Conservation (phyloP, 2,329 filamentous ascomycete genomes). For the Aureobasidium sp. region DNA sequence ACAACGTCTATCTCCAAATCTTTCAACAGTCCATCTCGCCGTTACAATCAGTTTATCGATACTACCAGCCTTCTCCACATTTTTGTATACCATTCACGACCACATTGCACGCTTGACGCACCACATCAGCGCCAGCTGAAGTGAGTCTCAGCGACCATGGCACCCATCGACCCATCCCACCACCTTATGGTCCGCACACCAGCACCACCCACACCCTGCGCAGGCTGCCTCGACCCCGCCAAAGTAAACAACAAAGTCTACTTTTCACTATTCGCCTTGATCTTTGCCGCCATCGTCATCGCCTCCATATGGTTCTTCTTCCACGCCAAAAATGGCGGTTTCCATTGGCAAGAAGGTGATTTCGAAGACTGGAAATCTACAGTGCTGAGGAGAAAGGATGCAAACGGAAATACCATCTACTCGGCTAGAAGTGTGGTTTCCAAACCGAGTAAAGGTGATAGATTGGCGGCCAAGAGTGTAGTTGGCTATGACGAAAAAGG, state of each 20-base stretch:
- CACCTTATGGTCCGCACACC: not conserved
- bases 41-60: conserved; percentile 3
- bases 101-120: not conserved
- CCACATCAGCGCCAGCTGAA: not conserved
- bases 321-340: conserved; percentile 94
- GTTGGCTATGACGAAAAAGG: conserved; percentile 42
- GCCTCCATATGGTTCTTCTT: conserved; percentile 95
- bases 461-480: conserved; percentile 29
- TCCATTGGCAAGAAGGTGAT: conserved; percentile 75
- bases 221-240: conserved; percentile 23
- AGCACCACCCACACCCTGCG: conserved; percentile 11
- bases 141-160: not conserved
- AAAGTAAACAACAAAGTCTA: conserved; percentile 52
- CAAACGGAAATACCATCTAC: conserved; percentile 78
- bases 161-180: not conserved
- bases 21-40: not conserved
- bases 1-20: not conserved
- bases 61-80: not conserved
- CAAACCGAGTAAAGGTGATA: conserved; percentile 29
- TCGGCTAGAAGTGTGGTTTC: conserved; percentile 69
- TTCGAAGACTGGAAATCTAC: conserved; percentile 99
- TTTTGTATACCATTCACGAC: not conserved
- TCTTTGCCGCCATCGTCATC: conserved; percentile 69
- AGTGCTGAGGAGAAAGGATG: conserved; percentile 78
- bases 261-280: conserved; percentile 77